Conservation (phyloP, 129 eudicot species). For the Gnaphalium uliginosum region DNA sequence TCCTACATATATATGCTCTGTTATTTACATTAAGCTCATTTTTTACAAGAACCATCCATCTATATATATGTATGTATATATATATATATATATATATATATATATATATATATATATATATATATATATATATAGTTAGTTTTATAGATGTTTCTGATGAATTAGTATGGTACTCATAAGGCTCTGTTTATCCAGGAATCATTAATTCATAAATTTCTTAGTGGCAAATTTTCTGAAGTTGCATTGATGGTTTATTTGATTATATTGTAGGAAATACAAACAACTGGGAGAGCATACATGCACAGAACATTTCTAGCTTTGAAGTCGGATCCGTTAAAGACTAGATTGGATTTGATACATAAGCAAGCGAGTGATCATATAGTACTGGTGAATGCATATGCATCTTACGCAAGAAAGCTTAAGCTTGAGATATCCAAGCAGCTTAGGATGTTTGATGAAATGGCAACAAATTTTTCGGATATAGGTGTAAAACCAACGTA, state of each 20-base stretch:
- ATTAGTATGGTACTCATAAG: no score
- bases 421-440: constrained; percentile 69
- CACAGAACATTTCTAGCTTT: constrained; percentile 60
- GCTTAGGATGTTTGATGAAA: constrained; percentile 58
- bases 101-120: no score
- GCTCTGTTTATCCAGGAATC: no score
- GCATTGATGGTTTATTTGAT: constrained; percentile 10
- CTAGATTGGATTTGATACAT: constrained; percentile 60
- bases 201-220: no score
- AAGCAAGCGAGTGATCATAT: constrained; percentile 74
- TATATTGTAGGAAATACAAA: constrained; percentile 41
- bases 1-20: no score
- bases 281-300: constrained; percentile 63
- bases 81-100: no score
- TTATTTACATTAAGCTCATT: no score
- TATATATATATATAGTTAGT: no score
- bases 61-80: no score
- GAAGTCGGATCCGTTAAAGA: constrained; percentile 74
- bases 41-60: no score
- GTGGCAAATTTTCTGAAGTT: background rate
- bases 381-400: constrained; percentile 66
- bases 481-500: constrained; percentile 51
- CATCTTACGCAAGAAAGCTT: constrained; percentile 70
- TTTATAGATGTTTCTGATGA: no score
- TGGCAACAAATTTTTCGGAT: constrained; percentile 54